phyloP scores from a whole-genome alignment of 805 yeast genomes.

The Ogataea nonfermentans region DNA sequence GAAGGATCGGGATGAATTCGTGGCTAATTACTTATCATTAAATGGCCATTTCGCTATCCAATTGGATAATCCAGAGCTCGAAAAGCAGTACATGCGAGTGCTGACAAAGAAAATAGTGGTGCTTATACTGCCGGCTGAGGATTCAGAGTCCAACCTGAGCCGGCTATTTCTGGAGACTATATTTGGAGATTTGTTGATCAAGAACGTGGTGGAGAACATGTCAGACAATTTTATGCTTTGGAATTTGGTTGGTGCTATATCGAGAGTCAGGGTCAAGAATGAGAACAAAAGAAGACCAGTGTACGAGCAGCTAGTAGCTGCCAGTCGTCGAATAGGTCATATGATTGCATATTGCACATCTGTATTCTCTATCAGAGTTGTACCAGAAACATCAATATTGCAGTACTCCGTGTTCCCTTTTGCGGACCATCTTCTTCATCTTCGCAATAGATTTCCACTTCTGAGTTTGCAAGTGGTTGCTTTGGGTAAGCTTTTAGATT shows the following conservation, averaged over 20 bases:
- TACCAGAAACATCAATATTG: conserved; percentile 11
- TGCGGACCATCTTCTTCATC: conserved; percentile 15
- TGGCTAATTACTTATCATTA: conserved; percentile 13
- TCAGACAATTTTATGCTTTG: conserved; percentile 53
- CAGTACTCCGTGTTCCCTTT: conserved; percentile 26
- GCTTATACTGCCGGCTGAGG: conserved; percentile 41
- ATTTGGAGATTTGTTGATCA: conserved; percentile 42
- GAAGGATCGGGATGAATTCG: conserved; percentile 10
- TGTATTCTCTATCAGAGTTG: conserved; percentile 19
- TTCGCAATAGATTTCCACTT: conserved; percentile 21
- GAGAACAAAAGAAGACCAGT: not conserved
- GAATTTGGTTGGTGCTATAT: conserved; percentile 36
- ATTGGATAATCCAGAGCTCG: conserved; percentile 15
- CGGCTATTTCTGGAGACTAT: conserved; percentile 39
- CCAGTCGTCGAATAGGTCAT: conserved; percentile 24
- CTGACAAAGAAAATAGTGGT: conserved; percentile 37
- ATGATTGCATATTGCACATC: conserved; percentile 32
- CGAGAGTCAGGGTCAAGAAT: conserved; percentile 5
- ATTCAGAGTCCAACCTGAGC: conserved; percentile 39
- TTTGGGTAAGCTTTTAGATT: conserved; percentile 6
- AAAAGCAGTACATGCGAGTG: conserved; percentile 36
- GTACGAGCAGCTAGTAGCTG: conserved; percentile 13
- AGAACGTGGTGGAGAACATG: conserved; percentile 42
- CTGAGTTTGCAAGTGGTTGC: conserved; percentile 11
- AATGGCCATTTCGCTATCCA: conserved; percentile 27